These are phyloP conservation scores for Dunaliella primolecta DNA, from an alignment of 139 green algal species.

Conservation along the genomic window DNA sequence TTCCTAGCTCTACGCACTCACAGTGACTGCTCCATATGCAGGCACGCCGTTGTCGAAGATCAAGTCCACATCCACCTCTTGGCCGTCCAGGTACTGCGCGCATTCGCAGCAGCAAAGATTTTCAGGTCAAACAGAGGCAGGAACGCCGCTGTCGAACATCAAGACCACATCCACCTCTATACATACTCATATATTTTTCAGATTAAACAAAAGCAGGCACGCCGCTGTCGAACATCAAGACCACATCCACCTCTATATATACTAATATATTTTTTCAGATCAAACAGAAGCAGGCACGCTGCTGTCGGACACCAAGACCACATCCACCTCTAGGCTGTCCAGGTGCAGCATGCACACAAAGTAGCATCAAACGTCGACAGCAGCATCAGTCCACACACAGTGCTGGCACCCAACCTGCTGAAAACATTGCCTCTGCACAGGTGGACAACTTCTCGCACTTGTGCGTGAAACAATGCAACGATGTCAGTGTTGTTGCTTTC, in stretches of 20 bases:
- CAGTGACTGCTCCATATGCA: constrained; percentile 83
- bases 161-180: background rate
- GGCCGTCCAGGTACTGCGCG: constrained; percentile 74
- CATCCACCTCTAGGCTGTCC: constrained; percentile 38
- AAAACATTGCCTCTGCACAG: too few relatives aligned
- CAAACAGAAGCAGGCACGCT: background rate
- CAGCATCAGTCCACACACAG: too few relatives aligned
- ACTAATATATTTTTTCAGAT: background rate
- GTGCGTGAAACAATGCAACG: too few relatives aligned
- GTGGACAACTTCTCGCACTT: too few relatives aligned
- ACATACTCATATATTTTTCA: background rate
- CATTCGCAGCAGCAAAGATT: background rate
- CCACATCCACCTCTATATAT: background rate
- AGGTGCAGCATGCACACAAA: constrained; percentile 21
- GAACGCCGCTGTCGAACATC: background rate
- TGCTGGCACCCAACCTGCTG: too few relatives aligned
- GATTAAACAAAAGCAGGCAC: background rate
- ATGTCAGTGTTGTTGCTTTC: too few relatives aligned
- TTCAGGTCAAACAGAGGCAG: background rate
- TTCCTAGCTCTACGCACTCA: constrained; percentile 27
- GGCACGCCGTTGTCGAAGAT: constrained; percentile 70
- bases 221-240: background rate
- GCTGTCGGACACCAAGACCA: background rate
- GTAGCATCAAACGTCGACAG: background rate
- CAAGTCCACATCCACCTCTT: constrained; percentile 76